These are phyloP conservation scores for Puccinia horiana DNA, from an alignment of 1,284 basidiomycete genomes.

Conservation along the genomic window DNA sequence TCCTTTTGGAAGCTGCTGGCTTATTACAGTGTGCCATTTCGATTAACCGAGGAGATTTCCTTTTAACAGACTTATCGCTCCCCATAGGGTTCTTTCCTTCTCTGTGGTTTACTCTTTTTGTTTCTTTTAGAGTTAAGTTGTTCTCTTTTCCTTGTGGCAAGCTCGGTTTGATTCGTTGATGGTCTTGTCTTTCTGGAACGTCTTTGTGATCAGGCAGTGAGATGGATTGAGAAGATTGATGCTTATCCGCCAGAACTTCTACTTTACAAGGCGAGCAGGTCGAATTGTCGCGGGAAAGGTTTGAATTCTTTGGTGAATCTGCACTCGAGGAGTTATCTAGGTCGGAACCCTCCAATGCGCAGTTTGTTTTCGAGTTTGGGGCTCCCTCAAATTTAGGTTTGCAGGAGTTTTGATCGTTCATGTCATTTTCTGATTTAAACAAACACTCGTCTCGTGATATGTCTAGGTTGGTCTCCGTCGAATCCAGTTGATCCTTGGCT, in stretches of 20 bases:
- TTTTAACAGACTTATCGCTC: slow-evolving; percentile 18
- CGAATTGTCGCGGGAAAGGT: neutral
- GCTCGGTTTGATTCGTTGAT: neutral
- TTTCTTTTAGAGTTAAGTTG: neutral
- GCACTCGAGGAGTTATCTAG: neutral
- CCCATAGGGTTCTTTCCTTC: neutral
- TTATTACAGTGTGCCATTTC: slow-evolving; percentile 7
- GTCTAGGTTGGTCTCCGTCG: neutral
- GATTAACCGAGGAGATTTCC: slow-evolving; percentile 29
- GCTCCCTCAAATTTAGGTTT: neutral
- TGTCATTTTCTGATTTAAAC: neutral
- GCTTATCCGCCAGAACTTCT: neutral
- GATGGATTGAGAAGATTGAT: neutral
- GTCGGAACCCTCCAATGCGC: neutral
- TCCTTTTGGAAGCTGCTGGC: slow-evolving; percentile 3
- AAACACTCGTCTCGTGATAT: neutral
- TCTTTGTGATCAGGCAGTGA: neutral
- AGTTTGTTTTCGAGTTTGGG: neutral
- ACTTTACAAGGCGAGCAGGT: neutral
- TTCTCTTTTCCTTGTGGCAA: neutral
- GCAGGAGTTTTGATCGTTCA: neutral
- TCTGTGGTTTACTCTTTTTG: neutral
- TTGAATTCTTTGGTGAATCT: neutral
- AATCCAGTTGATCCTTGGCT: neutral
- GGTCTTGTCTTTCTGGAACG: neutral